Conservation (phyloP, 345 rosid species). For the Trapa bicornis region DNA sequence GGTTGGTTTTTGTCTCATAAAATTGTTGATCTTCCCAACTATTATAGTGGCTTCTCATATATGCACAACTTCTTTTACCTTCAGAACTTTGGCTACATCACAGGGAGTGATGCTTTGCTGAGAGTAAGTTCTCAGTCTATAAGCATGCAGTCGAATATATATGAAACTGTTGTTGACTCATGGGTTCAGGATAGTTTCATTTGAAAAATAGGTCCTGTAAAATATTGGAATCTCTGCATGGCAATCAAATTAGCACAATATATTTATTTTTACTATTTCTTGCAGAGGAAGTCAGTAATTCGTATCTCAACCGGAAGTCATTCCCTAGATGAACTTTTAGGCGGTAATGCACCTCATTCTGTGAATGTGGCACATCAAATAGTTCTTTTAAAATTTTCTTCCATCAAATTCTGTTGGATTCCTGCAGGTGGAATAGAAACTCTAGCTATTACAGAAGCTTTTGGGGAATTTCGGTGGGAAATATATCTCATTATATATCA, state of each 20-base stretch:
- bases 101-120: constrained; percentile 84
- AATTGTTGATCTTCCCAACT: not conserved
- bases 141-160: not conserved
- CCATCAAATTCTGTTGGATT: constrained; percentile 4
- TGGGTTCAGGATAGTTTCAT: not conserved
- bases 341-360: constrained; percentile 29
- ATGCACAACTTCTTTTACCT: not conserved
- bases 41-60: not conserved
- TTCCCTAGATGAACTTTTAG: constrained; percentile 83
- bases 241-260: not conserved
- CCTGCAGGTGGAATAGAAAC: constrained; percentile 80
- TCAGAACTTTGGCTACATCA: constrained; percentile 81
- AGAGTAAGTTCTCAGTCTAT: constrained; percentile 33
- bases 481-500: not conserved
- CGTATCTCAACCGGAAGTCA: constrained; percentile 89
- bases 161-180: not conserved
- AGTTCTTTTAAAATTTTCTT: not conserved
- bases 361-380: not conserved
- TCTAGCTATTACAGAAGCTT: constrained; percentile 75
- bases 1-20: constrained; percentile 31
- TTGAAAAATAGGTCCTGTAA: not conserved
- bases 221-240: not conserved
- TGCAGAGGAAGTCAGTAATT: constrained; percentile 57
- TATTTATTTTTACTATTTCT: constrained; percentile 3
- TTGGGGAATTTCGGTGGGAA: constrained; percentile 82